Base-by-base conservation (phyloP, 2,329 filamentous ascomycete genomes). In the Catunica adiposa region DNA sequence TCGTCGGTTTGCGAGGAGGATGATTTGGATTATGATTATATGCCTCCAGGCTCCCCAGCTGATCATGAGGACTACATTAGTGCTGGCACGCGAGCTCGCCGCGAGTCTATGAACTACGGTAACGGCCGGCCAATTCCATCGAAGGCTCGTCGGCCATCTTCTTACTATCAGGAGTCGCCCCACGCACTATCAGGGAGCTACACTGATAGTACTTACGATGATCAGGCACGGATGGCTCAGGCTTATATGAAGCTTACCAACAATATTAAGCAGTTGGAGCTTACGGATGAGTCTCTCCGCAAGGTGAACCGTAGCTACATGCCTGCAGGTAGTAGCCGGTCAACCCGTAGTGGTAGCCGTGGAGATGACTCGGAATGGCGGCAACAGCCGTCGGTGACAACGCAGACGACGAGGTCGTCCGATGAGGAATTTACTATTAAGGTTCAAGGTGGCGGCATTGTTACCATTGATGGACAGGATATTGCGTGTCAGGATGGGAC, bases 401-500 rank as follows among this genome's bases (percentile, higher is more conserved):
- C 79, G 11, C 73, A 77, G 42, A 78, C 79, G 8, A 83, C 79
- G 3, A 70, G 75, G 34, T 77, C 75, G 6, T 69, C 66, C 2
- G 74, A 77, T 55, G 77, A 82, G 38, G 77, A 81, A 59, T 70
- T 81, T 56, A 82, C 77, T 15, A 81, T 83, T 64, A 77, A 77
- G 60, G 70, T 83, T 50, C 44, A 26, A 9, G 75, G 72, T 23
- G 77, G 76, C 11, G 70, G 70, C n/a, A 69, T 74, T 22, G 72
- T 83, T 56, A 73, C 75, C 60, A 71, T 80, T 25, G 74, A 74
- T 38, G 73, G 74, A 26, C 70, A 78, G 8, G 75, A 79, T 63
- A 79, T 83, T 62, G 72, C 77, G 61, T 80, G 76, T 63, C 69
- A 64, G 40, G 75, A 79, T 52, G 78, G 78, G 38, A 77, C 78